Conservation (phyloP, 108 stramenopile genomes). For the Chaetoceros muelleri region DNA sequence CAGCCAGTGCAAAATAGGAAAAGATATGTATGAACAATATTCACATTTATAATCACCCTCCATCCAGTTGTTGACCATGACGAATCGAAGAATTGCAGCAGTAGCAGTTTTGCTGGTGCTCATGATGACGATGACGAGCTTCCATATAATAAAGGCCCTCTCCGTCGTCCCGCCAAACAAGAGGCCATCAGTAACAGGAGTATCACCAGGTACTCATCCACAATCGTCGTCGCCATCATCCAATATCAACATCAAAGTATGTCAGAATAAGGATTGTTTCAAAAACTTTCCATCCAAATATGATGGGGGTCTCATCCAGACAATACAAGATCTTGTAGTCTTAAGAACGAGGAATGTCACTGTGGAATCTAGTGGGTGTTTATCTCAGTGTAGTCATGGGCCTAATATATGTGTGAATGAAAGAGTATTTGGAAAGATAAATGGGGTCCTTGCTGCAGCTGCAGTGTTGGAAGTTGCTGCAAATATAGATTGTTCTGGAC, state of each 20-base stretch:
- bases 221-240: neutral
- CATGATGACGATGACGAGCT: too few species aligned
- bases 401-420: slow-evolving; percentile 13
- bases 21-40: too few species aligned
- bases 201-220: neutral
- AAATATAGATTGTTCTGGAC: neutral
- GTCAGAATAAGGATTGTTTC: slow-evolving; percentile 25
- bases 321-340: slow-evolving; percentile 7
- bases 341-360: neutral
- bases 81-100: too few species aligned
- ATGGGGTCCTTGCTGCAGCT: slow-evolving; percentile 7
- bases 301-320: slow-evolving; percentile 4
- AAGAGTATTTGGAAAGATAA: slow-evolving; percentile 6
- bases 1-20: too few species aligned
- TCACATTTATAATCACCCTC: too few species aligned
- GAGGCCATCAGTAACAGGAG: too few species aligned
- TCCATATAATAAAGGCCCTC: too few species aligned
- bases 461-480: slow-evolving; percentile 8
- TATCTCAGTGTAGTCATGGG: slow-evolving; percentile 20
- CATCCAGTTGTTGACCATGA: too few species aligned
- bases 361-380: slow-evolving; percentile 20
- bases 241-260: slow-evolving; percentile 7
- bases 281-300: slow-evolving; percentile 3
- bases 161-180: too few species aligned
- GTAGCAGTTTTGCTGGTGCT: too few species aligned